These are phyloP conservation scores for Pisolithus tinctorius DNA, from an alignment of 768 basidiomycete genomes.

Conservation along the genomic window DNA sequence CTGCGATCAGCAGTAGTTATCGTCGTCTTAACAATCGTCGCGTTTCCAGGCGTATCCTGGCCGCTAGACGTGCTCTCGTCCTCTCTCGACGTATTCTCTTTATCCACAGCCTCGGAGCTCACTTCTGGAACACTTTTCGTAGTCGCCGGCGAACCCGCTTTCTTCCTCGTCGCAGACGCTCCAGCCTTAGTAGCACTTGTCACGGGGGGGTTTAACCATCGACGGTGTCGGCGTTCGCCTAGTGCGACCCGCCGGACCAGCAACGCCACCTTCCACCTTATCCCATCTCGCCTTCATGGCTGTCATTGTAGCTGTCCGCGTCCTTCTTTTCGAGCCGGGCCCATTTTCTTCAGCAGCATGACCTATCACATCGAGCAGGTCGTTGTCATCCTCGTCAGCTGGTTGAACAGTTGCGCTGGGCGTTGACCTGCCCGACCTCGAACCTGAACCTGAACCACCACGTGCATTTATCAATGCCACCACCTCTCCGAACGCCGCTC, in stretches of 20 bases:
- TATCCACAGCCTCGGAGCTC: neutral
- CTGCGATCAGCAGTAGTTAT: no score
- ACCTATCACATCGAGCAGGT: neutral
- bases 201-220: neutral
- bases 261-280: neutral
- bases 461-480: no score
- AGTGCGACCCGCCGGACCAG: neutral
- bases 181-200: neutral
- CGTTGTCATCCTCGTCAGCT: constrained; percentile 5
- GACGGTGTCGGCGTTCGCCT: neutral
- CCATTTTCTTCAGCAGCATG: neutral
- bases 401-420: neutral
- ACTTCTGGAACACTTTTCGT: neutral
- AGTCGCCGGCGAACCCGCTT: neutral
- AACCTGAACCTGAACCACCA: neutral
- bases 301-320: neutral
- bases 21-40: no score
- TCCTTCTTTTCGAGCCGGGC: neutral
- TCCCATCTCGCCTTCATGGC: neutral
- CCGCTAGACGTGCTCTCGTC: neutral
- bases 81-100: no score
- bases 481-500: neutral
- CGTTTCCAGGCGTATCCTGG: neutral
- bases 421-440: neutral
- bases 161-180: neutral